phyloP scores from a whole-genome alignment of 495 filamentous ascomycete genomes.

The Talaromyces adpressus region DNA sequence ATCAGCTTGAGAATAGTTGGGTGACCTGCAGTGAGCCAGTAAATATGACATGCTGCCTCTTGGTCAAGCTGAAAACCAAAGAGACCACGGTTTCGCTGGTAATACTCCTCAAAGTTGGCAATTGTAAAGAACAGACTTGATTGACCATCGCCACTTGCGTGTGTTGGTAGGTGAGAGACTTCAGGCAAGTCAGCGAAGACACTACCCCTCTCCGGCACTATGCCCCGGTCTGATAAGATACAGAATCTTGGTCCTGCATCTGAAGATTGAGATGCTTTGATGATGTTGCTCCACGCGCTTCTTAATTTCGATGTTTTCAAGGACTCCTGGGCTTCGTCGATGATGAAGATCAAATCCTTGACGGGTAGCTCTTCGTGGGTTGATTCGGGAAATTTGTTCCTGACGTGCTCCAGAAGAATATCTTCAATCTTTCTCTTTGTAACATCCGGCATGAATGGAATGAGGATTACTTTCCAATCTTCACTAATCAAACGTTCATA shows the following conservation, averaged over 20 bases:
- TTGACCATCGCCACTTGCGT: neutral
- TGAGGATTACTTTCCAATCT: neutral
- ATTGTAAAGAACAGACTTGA: neutral
- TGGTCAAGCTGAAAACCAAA: neutral
- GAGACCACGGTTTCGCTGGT: neutral
- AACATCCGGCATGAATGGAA: neutral
- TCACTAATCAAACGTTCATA: neutral
- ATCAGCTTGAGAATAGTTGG: neutral
- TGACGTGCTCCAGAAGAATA: neutral
- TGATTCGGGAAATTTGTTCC: neutral
- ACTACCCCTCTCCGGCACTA: neutral
- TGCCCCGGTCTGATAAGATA: neutral
- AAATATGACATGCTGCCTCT: neutral
- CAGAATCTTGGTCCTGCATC: neutral
- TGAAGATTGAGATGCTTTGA: neutral
- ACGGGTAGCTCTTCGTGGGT: neutral
- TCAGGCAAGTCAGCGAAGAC: neutral
- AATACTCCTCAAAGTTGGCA: slow-evolving; percentile 1
- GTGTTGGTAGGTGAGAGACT: neutral
- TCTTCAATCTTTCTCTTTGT: neutral
- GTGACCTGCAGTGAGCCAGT: slow-evolving; percentile 1
- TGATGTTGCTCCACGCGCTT: neutral
- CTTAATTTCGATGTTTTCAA: neutral
- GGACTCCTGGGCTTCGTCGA: slow-evolving; percentile 1
- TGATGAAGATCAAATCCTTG: neutral